These are phyloP conservation scores for Colletotrichum lini DNA, from an alignment of 2,329 filamentous ascomycete species.

Conservation along the genomic window DNA sequence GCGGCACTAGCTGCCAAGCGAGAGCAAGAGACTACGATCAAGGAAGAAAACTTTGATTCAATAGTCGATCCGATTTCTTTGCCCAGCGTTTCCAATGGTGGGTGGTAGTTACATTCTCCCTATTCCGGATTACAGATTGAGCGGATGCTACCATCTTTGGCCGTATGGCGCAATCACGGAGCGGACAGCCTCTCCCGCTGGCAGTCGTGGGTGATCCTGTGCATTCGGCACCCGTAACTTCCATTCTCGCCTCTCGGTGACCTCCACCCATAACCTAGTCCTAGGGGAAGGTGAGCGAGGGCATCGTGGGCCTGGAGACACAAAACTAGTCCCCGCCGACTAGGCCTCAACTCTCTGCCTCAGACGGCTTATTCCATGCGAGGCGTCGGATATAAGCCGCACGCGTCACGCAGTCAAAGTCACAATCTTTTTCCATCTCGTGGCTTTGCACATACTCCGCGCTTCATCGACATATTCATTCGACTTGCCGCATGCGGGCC, in stretches of 20 bases:
- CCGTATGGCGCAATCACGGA: conserved; percentile 7
- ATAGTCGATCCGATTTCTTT: not conserved
- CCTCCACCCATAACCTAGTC: conserved; percentile 19
- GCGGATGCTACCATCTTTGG: conserved; percentile 5
- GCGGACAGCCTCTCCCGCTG: conserved; percentile 12
- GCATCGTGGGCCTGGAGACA: conserved; percentile 29
- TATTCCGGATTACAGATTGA: not conserved
- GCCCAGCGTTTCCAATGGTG: not conserved
- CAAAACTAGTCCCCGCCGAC: conserved; percentile 2
- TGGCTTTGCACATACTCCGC: conserved; percentile 3
- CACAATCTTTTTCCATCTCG: not conserved
- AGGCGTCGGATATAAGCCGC: conserved; percentile 22
- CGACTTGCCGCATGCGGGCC: not conserved
- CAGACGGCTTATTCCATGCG: conserved; percentile 10
- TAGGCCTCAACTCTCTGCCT: conserved; percentile 18
- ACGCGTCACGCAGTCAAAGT: conserved; percentile 21
- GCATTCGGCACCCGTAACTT: conserved; percentile 18
- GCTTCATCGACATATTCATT: conserved; percentile 4
- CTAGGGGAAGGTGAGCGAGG: conserved; percentile 11
- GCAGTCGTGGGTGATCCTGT: conserved; percentile 13
- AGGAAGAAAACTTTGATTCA: not conserved
- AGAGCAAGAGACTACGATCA: conserved; percentile 4
- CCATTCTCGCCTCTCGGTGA: conserved; percentile 14
- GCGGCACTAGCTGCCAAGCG: conserved; percentile 27
- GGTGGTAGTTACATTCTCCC: not conserved